These are phyloP conservation scores for Ophiostoma fasciatum DNA, from an alignment of 2,329 filamentous ascomycete genomes.

Conservation along the genomic window DNA sequence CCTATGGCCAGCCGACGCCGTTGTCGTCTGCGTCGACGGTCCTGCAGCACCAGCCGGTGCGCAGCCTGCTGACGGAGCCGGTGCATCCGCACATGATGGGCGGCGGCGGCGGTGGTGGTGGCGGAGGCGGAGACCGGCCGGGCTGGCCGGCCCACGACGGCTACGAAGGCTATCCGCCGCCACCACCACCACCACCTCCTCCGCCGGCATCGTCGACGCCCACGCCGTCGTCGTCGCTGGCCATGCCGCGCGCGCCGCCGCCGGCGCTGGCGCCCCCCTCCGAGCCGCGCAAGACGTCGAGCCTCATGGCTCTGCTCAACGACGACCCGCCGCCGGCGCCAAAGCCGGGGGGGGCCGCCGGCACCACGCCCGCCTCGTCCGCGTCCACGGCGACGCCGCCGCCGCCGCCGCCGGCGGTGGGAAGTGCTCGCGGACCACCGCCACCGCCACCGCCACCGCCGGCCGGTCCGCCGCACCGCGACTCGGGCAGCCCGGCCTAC, in stretches of 20 bases:
- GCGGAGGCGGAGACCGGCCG: no score
- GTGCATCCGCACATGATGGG: constrained; percentile 10
- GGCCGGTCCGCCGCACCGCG: constrained; percentile 31
- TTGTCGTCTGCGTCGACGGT: no score
- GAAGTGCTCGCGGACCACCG: no score
- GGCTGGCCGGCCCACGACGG: constrained; percentile 19
- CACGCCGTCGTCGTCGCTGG: constrained; percentile 20
- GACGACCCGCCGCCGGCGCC: constrained; percentile 40
- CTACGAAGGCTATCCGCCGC: constrained; percentile 5
- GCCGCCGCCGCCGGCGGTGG: constrained; percentile 15
- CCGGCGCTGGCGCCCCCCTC: no score
- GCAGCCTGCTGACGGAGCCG: constrained; percentile 9
- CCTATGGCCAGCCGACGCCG: constrained; percentile 2
- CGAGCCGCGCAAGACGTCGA: constrained; percentile 40
- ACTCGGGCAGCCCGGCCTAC: constrained; percentile 31
- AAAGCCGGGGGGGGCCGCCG: constrained; percentile 33
- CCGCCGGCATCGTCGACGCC: no score
- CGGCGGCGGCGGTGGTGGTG: neutral
- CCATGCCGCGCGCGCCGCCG: no score
- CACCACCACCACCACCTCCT: no score
- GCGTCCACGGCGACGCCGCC: constrained; percentile 9
- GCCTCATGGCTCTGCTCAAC: constrained; percentile 47
- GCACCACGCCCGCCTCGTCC: constrained; percentile 3
- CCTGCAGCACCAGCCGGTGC: constrained; percentile 6
- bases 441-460: constrained; percentile 42